Evolutionary conservation across 1,139 yeast genomes (phyloP).

Genomic region (Dujonia santamariae): DNA sequence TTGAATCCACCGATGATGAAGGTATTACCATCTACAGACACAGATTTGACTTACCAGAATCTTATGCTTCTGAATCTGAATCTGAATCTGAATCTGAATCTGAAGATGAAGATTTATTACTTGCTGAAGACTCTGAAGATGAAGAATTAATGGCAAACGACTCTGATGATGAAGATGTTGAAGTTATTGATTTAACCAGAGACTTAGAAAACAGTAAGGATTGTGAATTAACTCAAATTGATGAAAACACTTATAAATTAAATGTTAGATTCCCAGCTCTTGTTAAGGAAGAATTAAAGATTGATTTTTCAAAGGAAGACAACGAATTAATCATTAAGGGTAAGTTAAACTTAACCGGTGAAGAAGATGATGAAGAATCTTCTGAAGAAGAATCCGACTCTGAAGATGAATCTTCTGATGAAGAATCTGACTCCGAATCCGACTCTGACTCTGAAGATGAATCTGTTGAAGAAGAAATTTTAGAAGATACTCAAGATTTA

Average conservation of each 20-base stretch:
- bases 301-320: constrained; percentile 40
- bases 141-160: constrained; percentile 36
- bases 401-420: constrained; percentile 13
- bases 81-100: constrained; percentile 23
- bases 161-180: constrained; percentile 31
- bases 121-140: constrained; percentile 27
- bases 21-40: constrained; percentile 46
- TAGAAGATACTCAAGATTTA: constrained; percentile 40
- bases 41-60: constrained; percentile 39
- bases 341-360: constrained; percentile 33
- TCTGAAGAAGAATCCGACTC: constrained; percentile 14
- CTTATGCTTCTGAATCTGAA: constrained; percentile 25
- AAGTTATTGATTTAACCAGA: constrained; percentile 40
- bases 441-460: constrained; percentile 11
- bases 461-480: constrained; percentile 30
- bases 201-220: constrained; percentile 46
- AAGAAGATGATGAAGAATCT: constrained; percentile 19
- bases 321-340: constrained; percentile 45
- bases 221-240: constrained; percentile 41
- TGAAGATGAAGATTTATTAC: constrained; percentile 22
- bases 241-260: constrained; percentile 41
- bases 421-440: constrained; percentile 12
- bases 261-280: constrained; percentile 44
- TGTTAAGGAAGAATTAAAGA: constrained; percentile 40
- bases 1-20: constrained; percentile 32